Conservation (phyloP, 345 rosid species). For the Mallotus nudiflorus region DNA sequence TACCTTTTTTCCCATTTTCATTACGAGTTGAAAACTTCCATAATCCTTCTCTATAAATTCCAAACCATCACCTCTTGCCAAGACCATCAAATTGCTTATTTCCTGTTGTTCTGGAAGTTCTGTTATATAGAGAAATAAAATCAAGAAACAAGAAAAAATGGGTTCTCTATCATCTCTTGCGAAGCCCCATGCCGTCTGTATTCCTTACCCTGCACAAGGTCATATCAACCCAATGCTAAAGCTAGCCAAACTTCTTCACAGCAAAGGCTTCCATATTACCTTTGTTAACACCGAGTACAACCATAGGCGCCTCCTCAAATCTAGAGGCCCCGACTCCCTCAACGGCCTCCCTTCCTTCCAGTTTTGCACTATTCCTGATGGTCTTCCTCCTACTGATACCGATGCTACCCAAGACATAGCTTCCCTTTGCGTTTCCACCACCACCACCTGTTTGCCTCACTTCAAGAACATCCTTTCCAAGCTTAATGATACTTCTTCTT, state of each 20-base stretch:
- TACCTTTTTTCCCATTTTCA: too few relatives aligned
- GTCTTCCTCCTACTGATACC: constrained; percentile 11
- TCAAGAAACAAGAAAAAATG: constrained; percentile 7
- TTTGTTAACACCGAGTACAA: constrained; percentile 13
- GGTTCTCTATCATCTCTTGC: neutral
- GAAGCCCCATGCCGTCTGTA: constrained; percentile 18
- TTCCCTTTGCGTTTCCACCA: constrained; percentile 15
- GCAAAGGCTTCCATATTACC: constrained; percentile 17
- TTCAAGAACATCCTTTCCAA: neutral
- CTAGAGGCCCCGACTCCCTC: constrained; percentile 19
- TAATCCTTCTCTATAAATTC: neutral
- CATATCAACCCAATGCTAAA: constrained; percentile 20
- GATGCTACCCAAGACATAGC: constrained; percentile 22
- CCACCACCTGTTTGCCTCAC: neutral
- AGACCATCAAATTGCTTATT: neutral
- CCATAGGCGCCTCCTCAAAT: constrained; percentile 20
- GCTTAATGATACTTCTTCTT: constrained; percentile 11
- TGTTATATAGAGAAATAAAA: too few relatives aligned
- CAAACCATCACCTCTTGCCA: neutral
- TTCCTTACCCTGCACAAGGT: constrained; percentile 21
- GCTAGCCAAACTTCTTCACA: constrained; percentile 18
- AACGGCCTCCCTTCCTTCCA: constrained; percentile 21
- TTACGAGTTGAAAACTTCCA: neutral
- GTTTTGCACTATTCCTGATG: constrained; percentile 20
- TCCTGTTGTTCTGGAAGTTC: too few relatives aligned